Conservation (phyloP, 75 land plant species). For the Pinus albicaulis region DNA sequence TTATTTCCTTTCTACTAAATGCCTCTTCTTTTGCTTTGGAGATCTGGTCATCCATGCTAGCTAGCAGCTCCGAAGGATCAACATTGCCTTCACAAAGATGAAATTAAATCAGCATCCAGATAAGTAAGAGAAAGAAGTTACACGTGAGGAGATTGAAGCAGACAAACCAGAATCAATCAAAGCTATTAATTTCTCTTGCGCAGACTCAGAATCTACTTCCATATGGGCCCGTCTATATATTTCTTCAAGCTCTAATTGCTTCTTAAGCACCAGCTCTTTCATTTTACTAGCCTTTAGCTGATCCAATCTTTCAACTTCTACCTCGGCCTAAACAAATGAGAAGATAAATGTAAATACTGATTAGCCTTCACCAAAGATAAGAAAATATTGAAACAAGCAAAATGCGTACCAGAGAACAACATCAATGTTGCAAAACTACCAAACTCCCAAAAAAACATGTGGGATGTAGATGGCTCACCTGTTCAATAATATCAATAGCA, state of each 20-base stretch:
- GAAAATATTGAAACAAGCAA: background rate
- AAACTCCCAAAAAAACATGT: slow-evolving; percentile 31
- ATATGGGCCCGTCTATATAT: slow-evolving; percentile 88
- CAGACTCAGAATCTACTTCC: slow-evolving; percentile 81
- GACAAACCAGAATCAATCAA: slow-evolving; percentile 78
- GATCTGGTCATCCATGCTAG: slow-evolving; percentile 86
- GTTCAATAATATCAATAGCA: slow-evolving; percentile 53
- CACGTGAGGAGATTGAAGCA: background rate
- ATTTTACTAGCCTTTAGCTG: slow-evolving; percentile 83
- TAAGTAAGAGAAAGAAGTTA: slow-evolving; percentile 5
- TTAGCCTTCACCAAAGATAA: background rate
- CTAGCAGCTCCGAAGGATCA: slow-evolving; percentile 83
- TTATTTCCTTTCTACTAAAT: slow-evolving; percentile 82
- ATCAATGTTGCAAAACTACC: background rate
- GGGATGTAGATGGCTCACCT: slow-evolving; percentile 63
- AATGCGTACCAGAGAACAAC: background rate
- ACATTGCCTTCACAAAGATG: slow-evolving; percentile 46
- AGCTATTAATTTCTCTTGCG: slow-evolving; percentile 66
- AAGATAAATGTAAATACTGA: background rate
- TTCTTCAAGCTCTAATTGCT: slow-evolving; percentile 84
- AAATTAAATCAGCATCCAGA: slow-evolving; percentile 1
- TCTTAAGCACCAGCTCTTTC: slow-evolving; percentile 96
- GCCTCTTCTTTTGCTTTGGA: slow-evolving; percentile 87
- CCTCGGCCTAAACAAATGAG: slow-evolving; percentile 62
- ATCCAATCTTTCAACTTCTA: slow-evolving; percentile 94